Conservation (phyloP, 371 early-diverging fungal genomes). For the Thermomucor indicae-seudaticae region DNA sequence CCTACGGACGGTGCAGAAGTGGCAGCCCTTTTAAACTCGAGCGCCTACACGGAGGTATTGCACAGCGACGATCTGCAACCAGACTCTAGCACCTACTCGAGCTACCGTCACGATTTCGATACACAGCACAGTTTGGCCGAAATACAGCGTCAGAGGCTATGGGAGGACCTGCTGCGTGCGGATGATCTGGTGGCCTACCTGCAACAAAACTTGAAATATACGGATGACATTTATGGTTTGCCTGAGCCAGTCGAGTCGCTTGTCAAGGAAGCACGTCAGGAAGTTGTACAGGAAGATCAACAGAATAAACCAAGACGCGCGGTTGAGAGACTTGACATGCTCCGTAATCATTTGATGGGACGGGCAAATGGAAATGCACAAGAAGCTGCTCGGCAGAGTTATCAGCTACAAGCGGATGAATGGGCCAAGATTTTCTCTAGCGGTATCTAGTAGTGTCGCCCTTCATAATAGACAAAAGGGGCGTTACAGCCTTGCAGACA, state of each 20-base stretch:
- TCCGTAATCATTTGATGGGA: slow-evolving; percentile 33
- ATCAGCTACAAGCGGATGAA: slow-evolving; percentile 20
- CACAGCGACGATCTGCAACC: slow-evolving; percentile 28
- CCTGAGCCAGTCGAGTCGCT: slow-evolving; percentile 19
- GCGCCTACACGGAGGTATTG: slow-evolving; percentile 26
- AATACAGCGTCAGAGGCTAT: slow-evolving; percentile 6
- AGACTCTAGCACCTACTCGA: slow-evolving; percentile 17
- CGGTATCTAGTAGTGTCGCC: no score
- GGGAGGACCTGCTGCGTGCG: slow-evolving; percentile 14
- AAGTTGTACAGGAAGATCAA: slow-evolving; percentile 4
- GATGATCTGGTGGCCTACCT: slow-evolving; percentile 41
- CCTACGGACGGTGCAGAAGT: slow-evolving; percentile 36
- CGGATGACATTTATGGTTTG: slow-evolving; percentile 36
- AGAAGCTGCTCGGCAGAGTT: slow-evolving; percentile 22
- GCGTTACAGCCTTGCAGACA: no score
- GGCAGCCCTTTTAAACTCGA: slow-evolving; percentile 20
- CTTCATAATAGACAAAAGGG: no score
- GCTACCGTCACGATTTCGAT: slow-evolving; percentile 32
- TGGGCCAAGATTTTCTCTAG: slow-evolving; percentile 18
- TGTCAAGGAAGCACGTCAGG: slow-evolving; percentile 34
- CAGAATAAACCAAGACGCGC: slow-evolving; percentile 10
- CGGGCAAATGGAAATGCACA: slow-evolving; percentile 17
- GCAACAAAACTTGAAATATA: slow-evolving; percentile 20
- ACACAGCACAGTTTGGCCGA: slow-evolving; percentile 29
- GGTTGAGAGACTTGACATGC: slow-evolving; percentile 29